Base-by-base conservation (phyloP, 345 rosid species). In the Arabidopsis thaliana region DNA sequence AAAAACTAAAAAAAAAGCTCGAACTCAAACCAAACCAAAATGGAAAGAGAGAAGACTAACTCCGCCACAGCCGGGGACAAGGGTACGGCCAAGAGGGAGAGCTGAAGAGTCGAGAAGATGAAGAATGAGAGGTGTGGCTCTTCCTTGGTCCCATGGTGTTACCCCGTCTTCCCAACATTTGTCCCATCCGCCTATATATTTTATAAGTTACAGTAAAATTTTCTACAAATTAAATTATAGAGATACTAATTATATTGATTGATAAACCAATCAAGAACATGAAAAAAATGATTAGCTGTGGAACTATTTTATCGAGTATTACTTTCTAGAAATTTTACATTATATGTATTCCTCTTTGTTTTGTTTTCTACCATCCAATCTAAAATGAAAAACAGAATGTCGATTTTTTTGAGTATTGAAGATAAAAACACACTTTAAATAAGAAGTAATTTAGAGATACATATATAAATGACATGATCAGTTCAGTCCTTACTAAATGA, bases 71-170 rank as follows among this genome's bases (percentile, higher is more conserved):
- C 82, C 82, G 40, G 82, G 82, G 55, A 79, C 72, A 30, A 79
- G 72, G 36, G 67, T 75, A 41, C 82, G 74, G 2, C 82, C 82
- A 69, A 36, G 48, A 64, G 82, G 79, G 6, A 79, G 76, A 63
- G 72, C 63, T 6, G 58, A 64, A 63, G 82, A 7, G 4, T 75
- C 58, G 23, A 70, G 37, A 59, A 79, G 82, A 65, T 70, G 76
- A 46, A 75, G 59, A 44, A 79, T 24, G 37, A 79, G 71, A 33
- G 82, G 82, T 56, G 82, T 79, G 32, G 82, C 68, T 69, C 67
- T 68, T 64, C 82, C 82, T 3, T 30, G 78, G 67, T 79, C 82
- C 82, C 79, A 79, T 52, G 82, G 82, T 48, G 79, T 79, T 57
- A 79, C 61, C 16, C 46, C 68, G 2, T 74, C 79, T 63, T 53